Conservation (phyloP, 306 rosid species). For the Rosa rugosa region DNA sequence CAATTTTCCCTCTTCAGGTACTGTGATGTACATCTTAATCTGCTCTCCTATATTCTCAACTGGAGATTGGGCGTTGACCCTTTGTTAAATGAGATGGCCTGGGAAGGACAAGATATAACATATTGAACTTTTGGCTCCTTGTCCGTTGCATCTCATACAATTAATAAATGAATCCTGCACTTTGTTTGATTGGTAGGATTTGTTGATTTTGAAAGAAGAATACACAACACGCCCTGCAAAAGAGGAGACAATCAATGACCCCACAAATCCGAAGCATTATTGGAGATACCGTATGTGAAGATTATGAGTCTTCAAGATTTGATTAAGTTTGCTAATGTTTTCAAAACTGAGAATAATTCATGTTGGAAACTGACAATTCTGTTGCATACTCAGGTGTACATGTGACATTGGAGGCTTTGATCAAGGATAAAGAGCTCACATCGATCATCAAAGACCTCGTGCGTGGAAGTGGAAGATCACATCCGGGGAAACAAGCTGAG, state of each 20-base stretch:
- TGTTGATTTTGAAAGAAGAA: conserved; percentile 79
- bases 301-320: conserved; percentile 4
- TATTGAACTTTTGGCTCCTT: neutral
- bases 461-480: conserved; percentile 63
- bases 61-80: neutral
- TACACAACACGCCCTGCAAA: conserved; percentile 74
- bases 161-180: neutral
- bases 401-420: conserved; percentile 74
- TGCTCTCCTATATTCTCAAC: neutral
- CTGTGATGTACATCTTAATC: conserved; percentile 9
- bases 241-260: conserved; percentile 95
- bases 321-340: neutral
- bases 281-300: conserved; percentile 89
- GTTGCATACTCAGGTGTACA: conserved; percentile 62
- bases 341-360: conserved; percentile 3
- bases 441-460: conserved; percentile 62
- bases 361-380: neutral
- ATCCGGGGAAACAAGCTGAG: conserved; percentile 48
- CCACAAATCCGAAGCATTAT: conserved; percentile 95
- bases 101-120: neutral
- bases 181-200: conserved; percentile 53
- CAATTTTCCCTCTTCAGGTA: conserved; percentile 99
- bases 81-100: neutral
- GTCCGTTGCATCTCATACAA: neutral
- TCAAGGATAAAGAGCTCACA: conserved; percentile 63